Evolutionary conservation across 169 alveolate genomes (phyloP).

Genomic region (Eimeria acervulina): DNA sequence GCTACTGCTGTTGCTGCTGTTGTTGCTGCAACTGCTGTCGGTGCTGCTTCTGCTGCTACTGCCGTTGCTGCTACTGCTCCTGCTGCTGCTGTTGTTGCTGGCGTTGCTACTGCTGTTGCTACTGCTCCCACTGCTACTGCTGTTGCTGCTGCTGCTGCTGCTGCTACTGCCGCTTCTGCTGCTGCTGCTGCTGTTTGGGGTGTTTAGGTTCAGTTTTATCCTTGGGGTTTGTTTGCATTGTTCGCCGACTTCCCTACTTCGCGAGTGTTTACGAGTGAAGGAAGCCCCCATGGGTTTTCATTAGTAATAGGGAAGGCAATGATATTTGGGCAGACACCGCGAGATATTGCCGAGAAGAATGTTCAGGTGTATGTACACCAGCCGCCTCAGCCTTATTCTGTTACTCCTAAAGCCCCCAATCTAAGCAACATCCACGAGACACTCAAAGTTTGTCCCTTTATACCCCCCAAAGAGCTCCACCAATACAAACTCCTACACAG

Average conservation of each 20-base stretch:
- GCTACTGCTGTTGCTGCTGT: no score
- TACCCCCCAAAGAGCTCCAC: not conserved
- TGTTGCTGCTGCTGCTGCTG: not conserved
- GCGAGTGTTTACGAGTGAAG: not conserved
- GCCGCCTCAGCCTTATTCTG: not conserved
- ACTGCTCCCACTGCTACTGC: not conserved
- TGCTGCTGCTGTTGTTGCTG: not conserved
- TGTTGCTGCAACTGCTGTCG: no score
- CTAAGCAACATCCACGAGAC: not conserved
- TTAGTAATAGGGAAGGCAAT: constrained; percentile 45
- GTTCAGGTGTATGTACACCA: constrained; percentile 48
- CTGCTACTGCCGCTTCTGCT: constrained; percentile 17
- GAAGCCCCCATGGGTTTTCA: not conserved
- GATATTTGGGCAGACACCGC: constrained; percentile 47
- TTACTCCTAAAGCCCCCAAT: no score
- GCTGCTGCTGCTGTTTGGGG: constrained; percentile 1
- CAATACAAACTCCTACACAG: not conserved
- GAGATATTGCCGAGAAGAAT: constrained; percentile 4
- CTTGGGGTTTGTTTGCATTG: constrained; percentile 51
- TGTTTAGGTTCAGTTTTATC: constrained; percentile 49
- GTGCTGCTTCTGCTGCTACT: no score
- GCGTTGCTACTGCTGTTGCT: not conserved
- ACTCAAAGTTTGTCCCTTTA: constrained; percentile 29
- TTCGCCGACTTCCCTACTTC: constrained; percentile 9
- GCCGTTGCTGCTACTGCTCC: not conserved